Base-by-base conservation (phyloP, 257 asterid genomes). In the Forsythia viridissima region DNA sequence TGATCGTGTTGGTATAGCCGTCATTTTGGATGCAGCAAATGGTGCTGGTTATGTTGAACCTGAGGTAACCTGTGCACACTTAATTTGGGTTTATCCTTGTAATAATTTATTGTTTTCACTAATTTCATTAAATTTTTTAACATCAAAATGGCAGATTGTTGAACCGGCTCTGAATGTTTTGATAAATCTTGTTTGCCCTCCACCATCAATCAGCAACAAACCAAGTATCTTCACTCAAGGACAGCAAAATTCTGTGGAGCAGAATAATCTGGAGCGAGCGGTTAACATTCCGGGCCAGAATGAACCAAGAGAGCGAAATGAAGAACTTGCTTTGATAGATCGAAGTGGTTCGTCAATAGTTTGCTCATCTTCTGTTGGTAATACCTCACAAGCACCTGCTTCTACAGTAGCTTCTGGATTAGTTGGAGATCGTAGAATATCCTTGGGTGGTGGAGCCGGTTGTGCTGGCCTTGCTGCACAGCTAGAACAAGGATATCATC, bases 381-480 rank as follows among this genome's bases (percentile, higher is more conserved):
- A 77, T 71, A 43, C 86, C 42, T 75, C 91, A 76, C 97, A 91
- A 81, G 73, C 85, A 39, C 84, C 92, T 46, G 83, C 88, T 81
- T 85, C 96, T 80, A 80, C 95, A 15, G 80, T 89, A 40, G 87
- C 97, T 79, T 96, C 97, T 77, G 97, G 98, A 44, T 88, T 96
- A 81, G 99, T 96, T 40, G 99, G 99, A 81, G 99, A 96, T 72
- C 95, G 99, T 21, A 89, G 99, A 83, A 96, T 96, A 79, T 89
- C 96, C 6, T 77, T 93, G 77, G 98, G 97, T 81, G 91, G 89
- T n/a, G 97, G 97, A 82, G 91, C 97, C 51, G 97, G 98, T 55
- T 89, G 91, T 90, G 95, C 97, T 88, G 98, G 98, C 75, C 96
- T 96, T 79, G 97, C 99, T 79, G 98, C 99, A 4, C 99, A 93